Percentiles rank a stretch among this genome's conserved stretches.
Evolutionary conservation across 2,329 filamentous ascomycete genomes (phyloP).

Genomic region (Lecanicillium sp.): DNA sequence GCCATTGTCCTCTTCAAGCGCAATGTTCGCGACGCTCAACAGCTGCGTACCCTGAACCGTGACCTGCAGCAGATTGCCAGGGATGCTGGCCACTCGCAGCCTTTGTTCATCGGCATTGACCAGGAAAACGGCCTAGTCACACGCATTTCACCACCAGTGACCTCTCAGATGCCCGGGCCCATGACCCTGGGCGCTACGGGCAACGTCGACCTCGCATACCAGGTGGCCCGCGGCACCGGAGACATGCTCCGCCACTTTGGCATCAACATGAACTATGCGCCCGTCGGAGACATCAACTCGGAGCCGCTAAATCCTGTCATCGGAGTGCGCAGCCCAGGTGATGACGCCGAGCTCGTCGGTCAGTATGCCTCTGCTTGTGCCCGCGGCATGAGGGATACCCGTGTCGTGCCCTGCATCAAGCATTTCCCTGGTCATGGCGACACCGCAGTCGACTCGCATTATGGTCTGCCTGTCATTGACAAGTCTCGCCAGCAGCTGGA

Average conservation of each 20-base stretch:
- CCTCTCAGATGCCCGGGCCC: slow-evolving; percentile 16
- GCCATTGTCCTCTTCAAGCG: slow-evolving; percentile 19
- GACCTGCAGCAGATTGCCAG: slow-evolving; percentile 16
- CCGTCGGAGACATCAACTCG: slow-evolving; percentile 18
- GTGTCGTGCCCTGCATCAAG: slow-evolving; percentile 17
- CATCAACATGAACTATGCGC: slow-evolving; percentile 21
- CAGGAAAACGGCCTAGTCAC: slow-evolving; percentile 20
- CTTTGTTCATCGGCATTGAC: slow-evolving; percentile 19
- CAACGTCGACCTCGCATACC: slow-evolving; percentile 9
- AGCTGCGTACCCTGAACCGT: slow-evolving; percentile 15
- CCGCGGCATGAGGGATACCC: slow-evolving; percentile 12
- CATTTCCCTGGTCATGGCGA: slow-evolving; percentile 20
- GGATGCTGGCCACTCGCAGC: slow-evolving; percentile 16
- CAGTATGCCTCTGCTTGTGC: slow-evolving; percentile 14
- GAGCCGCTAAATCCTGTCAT: slow-evolving; percentile 20
- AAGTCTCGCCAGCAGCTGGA: slow-evolving; percentile 16
- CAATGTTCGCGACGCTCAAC: slow-evolving; percentile 14
- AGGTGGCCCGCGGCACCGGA: slow-evolving; percentile 14
- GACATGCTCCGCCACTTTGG: slow-evolving; percentile 17
- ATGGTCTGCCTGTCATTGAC: slow-evolving; percentile 17
- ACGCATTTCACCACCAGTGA: slow-evolving; percentile 16
- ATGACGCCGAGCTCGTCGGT: slow-evolving; percentile 14
- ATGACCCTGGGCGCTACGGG: slow-evolving; percentile 17
- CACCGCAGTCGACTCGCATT: slow-evolving; percentile 18
- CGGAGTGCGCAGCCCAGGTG: slow-evolving; percentile 17